Percentiles rank a stretch among this genome's conserved stretches.
phyloP scores from a whole-genome alignment of 2,329 filamentous ascomycete genomes.

The Sphaerulina musiva region DNA sequence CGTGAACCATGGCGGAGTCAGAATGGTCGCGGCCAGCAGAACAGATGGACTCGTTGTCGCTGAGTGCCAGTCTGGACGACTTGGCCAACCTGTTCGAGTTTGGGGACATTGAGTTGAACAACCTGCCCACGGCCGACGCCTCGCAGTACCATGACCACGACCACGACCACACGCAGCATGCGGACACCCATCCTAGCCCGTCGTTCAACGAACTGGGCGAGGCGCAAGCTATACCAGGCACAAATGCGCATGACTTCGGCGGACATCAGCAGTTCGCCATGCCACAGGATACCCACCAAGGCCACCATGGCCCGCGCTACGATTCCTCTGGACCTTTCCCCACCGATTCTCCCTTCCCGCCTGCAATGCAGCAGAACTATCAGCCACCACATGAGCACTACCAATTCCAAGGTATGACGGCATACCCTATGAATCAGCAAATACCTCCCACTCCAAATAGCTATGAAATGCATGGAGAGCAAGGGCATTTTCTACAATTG shows the following conservation, averaged over 20 bases:
- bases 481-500: conserved; percentile 52
- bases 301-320: conserved; percentile 16
- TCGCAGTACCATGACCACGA: conserved; percentile 24
- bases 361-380: conserved; percentile 24
- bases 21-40: conserved; percentile 38
- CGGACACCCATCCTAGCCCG: conserved; percentile 26
- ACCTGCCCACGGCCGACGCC: conserved; percentile 21
- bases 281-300: conserved; percentile 14
- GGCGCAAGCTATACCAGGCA: conserved; percentile 18
- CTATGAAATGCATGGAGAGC: conserved; percentile 62
- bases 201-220: conserved; percentile 28
- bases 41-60: conserved; percentile 32
- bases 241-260: conserved; percentile 30
- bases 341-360: conserved; percentile 25
- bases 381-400: conserved; percentile 31
- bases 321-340: conserved; percentile 16
- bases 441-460: conserved; percentile 76
- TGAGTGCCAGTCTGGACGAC: conserved; percentile 35
- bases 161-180: conserved; percentile 17
- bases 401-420: conserved; percentile 37
- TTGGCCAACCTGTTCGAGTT: conserved; percentile 41
- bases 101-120: conserved; percentile 32
- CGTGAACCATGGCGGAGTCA: conserved; percentile 24
- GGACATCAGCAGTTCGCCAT: conserved; percentile 25
- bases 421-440: conserved; percentile 46